Percentiles rank a stretch among this genome's conserved stretches.
Conservation (phyloP, 2,329 filamentous ascomycete genomes). For the Beauveria sp. region DNA sequence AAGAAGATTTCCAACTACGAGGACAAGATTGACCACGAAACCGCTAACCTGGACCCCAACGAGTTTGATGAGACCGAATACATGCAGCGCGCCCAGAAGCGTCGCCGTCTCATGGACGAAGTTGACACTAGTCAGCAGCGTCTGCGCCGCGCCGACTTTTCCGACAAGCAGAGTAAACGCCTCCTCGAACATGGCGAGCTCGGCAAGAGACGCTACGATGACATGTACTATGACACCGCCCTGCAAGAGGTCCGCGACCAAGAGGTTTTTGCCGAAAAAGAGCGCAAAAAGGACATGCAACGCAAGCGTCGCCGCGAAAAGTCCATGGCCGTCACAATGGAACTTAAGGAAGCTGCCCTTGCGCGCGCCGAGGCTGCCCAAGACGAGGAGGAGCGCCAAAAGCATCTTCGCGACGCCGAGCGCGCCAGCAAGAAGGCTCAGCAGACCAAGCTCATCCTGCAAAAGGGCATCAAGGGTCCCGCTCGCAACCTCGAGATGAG, state of each 20-base stretch:
- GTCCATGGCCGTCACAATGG: constrained; percentile 87
- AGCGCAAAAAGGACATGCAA: constrained; percentile 99
- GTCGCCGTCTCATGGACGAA: constrained; percentile 57
- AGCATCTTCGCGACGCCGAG: constrained; percentile 77
- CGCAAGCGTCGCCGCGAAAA: constrained; percentile 93
- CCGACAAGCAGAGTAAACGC: constrained; percentile 47
- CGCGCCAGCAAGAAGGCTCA: constrained; percentile 88
- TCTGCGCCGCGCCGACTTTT: constrained; percentile 53
- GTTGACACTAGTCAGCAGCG: constrained; percentile 59
- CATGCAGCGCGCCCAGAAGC: constrained; percentile 55
- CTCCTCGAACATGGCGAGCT: constrained; percentile 61
- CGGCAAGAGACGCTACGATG: constrained; percentile 69
- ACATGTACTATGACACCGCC: constrained; percentile 71
- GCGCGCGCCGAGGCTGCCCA: constrained; percentile 69
- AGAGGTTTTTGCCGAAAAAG: constrained; percentile 89
- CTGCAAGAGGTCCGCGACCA: constrained; percentile 81
- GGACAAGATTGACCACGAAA: constrained; percentile 40
- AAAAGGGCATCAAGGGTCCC: constrained; percentile 77
- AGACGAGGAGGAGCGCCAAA: constrained; percentile 75
- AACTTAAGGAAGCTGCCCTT: constrained; percentile 78
- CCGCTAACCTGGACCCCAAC: constrained; percentile 32
- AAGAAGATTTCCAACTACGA: constrained; percentile 32
- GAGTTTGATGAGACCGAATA: constrained; percentile 40
- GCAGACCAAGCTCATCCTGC: constrained; percentile 79
- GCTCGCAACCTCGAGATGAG: constrained; percentile 67